Evolutionary conservation across 495 filamentous ascomycete species (phyloP).

Genomic region (Bathelium albidoporum): DNA sequence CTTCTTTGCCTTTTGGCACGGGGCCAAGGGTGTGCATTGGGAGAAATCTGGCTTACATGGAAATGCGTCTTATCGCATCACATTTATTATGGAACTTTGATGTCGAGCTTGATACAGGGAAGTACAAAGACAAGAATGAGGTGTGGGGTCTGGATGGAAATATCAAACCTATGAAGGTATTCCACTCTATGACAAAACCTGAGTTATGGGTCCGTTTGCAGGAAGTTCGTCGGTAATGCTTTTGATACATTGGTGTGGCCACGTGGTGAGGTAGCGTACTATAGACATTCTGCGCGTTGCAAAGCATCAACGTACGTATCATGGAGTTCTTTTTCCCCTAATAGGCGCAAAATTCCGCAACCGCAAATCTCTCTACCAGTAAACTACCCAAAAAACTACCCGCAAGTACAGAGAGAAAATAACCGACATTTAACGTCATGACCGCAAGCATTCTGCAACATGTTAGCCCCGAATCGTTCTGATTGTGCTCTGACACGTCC

Average conservation of each 20-base stretch:
- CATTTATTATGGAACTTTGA: slow-evolving; percentile 29
- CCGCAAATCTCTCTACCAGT: neutral
- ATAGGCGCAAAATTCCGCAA: too few relatives aligned
- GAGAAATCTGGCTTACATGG: slow-evolving; percentile 21
- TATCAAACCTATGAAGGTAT: neutral
- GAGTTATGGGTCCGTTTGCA: neutral
- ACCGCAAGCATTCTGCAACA: slow-evolving; percentile 77
- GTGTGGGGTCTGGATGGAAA: neutral
- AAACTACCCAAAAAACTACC: slow-evolving; percentile 62
- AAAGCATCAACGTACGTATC: too few relatives aligned
- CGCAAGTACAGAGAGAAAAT: slow-evolving; percentile 75
- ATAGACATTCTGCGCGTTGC: neutral
- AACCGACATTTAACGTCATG: slow-evolving; percentile 95
- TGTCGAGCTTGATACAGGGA: neutral
- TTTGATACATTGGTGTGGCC: too few relatives aligned
- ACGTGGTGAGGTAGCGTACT: too few relatives aligned
- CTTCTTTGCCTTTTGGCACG: slow-evolving; percentile 21
- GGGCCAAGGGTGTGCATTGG: slow-evolving; percentile 28
- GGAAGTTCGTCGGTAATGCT: neutral
- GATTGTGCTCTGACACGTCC: neutral
- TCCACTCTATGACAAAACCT: neutral
- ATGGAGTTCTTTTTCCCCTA: too few relatives aligned
- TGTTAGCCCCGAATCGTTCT: too few relatives aligned
- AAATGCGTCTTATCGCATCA: slow-evolving; percentile 24
- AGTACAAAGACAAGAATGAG: neutral